phyloP scores from a whole-genome alignment of 371 early-diverging fungal species.

The Mucor plumbeus region DNA sequence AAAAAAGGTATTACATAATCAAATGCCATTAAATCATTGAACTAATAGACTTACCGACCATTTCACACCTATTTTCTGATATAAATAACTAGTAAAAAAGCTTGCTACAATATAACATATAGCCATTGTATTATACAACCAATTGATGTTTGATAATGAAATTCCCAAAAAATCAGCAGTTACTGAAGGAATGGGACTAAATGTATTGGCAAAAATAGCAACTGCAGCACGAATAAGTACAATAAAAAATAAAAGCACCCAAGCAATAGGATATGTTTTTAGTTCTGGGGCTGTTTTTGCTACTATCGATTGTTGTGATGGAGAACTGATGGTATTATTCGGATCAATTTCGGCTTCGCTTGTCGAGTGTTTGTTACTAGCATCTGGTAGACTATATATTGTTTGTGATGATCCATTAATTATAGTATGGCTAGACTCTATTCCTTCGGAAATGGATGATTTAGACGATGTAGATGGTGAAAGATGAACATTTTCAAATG shows the following conservation, averaged over 20 bases:
- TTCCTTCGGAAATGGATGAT: slow-evolving; percentile 7
- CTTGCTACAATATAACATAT: slow-evolving; percentile 57
- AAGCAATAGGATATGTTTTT: slow-evolving; percentile 46
- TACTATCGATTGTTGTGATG: neutral
- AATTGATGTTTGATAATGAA: slow-evolving; percentile 40
- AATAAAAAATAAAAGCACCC: slow-evolving; percentile 40
- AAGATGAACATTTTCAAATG: neutral
- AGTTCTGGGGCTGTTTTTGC: neutral
- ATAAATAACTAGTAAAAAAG: slow-evolving; percentile 55
- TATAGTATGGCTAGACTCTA: slow-evolving; percentile 17
- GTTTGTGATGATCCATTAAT: slow-evolving; percentile 13
- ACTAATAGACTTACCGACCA: slow-evolving; percentile 35
- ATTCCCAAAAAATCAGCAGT: slow-evolving; percentile 44
- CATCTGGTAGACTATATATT: neutral
- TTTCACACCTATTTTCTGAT: slow-evolving; percentile 53
- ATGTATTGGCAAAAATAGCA: slow-evolving; percentile 46
- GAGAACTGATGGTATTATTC: neutral
- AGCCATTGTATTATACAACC: slow-evolving; percentile 51
- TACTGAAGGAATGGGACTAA: slow-evolving; percentile 45
- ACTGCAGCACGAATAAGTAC: slow-evolving; percentile 42
- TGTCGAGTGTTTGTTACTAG: neutral
- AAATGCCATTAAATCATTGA: too few relatives aligned
- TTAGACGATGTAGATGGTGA: neutral
- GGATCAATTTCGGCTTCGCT: slow-evolving; percentile 9
- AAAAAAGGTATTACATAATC: neutral